These are phyloP conservation scores for Boletellus sp. DNA, from an alignment of 1,284 basidiomycete genomes.

Conservation along the genomic window DNA sequence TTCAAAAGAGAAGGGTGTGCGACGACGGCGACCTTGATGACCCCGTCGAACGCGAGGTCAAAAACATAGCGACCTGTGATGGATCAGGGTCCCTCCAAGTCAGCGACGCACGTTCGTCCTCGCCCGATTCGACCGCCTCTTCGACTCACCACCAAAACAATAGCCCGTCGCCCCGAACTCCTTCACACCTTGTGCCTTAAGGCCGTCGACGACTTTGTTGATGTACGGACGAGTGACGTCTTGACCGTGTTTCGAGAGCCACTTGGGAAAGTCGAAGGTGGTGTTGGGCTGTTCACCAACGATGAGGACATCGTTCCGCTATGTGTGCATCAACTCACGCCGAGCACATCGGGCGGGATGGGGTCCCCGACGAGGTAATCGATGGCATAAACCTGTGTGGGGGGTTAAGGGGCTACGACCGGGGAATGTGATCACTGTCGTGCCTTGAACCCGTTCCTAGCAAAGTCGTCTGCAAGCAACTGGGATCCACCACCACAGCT, in stretches of 20 bases:
- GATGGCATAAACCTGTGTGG: slow-evolving; percentile 45
- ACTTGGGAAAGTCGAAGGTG: slow-evolving; percentile 43
- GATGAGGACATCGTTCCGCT: background rate
- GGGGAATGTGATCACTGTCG: background rate
- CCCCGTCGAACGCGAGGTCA: slow-evolving; percentile 62
- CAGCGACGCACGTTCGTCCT: background rate
- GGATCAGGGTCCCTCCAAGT: background rate
- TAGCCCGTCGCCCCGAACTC: slow-evolving; percentile 62
- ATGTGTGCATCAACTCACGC: slow-evolving; percentile 8
- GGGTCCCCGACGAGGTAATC: slow-evolving; percentile 47
- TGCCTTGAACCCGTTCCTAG: slow-evolving; percentile 67
- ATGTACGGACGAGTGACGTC: slow-evolving; percentile 49
- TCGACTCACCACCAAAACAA: slow-evolving; percentile 61
- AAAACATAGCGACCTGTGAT: slow-evolving; percentile 53
- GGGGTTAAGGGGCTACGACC: background rate
- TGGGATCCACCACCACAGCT: slow-evolving; percentile 21
- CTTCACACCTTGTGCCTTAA: slow-evolving; percentile 58
- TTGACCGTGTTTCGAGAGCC: slow-evolving; percentile 48
- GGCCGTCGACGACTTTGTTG: slow-evolving; percentile 54
- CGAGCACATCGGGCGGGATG: slow-evolving; percentile 23
- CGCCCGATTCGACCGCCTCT: background rate
- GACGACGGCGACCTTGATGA: slow-evolving; percentile 51
- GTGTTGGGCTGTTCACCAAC: background rate
- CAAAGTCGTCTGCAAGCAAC: slow-evolving; percentile 72
- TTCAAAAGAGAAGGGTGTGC: slow-evolving; percentile 70